phyloP scores from a whole-genome alignment of 2,329 filamentous ascomycete genomes.

The Colletotrichum noveboracense region DNA sequence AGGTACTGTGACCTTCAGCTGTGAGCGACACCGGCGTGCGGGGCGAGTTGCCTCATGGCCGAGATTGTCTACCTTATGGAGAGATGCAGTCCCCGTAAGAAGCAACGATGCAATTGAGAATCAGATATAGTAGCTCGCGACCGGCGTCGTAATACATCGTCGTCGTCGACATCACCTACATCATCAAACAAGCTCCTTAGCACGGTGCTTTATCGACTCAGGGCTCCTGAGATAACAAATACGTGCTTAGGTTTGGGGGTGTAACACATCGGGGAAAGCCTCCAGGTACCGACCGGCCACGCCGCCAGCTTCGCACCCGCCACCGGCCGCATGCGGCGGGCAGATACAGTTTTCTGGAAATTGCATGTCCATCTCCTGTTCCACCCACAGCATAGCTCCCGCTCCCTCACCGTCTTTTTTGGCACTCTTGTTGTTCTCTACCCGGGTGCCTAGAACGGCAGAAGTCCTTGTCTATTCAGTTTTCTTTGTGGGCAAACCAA shows the following conservation, averaged over 20 bases:
- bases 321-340: conserved; percentile 6
- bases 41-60: not conserved
- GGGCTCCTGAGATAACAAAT: not conserved
- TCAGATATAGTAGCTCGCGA: not conserved
- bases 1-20: not conserved
- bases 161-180: not conserved
- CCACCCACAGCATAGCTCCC: conserved; percentile 3
- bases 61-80: not conserved
- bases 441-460: not conserved
- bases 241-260: not conserved
- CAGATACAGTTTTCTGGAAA: not conserved
- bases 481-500: not conserved
- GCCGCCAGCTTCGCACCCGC: not conserved
- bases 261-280: not conserved
- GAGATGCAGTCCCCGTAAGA: not conserved
- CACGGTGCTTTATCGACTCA: not conserved
- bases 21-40: not conserved
- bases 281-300: not conserved
- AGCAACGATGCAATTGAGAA: not conserved
- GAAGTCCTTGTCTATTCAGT: not conserved
- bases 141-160: not conserved
- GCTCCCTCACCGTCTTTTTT: conserved; percentile 18
- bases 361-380: conserved; percentile 7
- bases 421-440: conserved; percentile 1
- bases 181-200: not conserved